Conservation (phyloP, 2,329 filamentous ascomycete species). For the Juglanconis oblonga region DNA sequence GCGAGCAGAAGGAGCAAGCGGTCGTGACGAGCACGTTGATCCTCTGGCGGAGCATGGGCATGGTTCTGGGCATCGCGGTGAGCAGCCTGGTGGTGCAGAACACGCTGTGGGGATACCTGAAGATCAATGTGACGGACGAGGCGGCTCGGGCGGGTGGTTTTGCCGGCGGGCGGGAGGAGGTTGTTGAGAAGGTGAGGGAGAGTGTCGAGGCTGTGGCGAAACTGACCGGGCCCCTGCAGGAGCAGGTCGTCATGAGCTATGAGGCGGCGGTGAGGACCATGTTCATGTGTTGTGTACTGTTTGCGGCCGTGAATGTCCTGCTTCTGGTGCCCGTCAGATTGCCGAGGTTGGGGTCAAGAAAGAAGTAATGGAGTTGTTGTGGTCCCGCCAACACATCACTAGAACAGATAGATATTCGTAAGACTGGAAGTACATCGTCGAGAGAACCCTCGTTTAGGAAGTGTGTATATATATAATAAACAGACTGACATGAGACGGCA, state of each 20-base stretch:
- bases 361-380: slow-evolving; percentile 28
- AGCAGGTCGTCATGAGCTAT: slow-evolving; percentile 56
- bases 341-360: slow-evolving; percentile 44
- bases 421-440: too few species aligned
- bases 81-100: slow-evolving; percentile 75
- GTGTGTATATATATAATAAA: too few species aligned
- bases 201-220: slow-evolving; percentile 53
- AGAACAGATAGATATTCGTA: too few species aligned
- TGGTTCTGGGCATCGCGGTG: slow-evolving; percentile 69
- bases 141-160: slow-evolving; percentile 43
- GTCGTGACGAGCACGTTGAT: slow-evolving; percentile 69
- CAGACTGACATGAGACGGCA: too few species aligned
- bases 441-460: too few species aligned
- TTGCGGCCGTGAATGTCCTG: slow-evolving; percentile 47
- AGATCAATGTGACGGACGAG: slow-evolving; percentile 43
- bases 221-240: slow-evolving; percentile 42
- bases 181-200: slow-evolving; percentile 50
- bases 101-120: slow-evolving; percentile 58
- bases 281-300: slow-evolving; percentile 39
- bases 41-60: slow-evolving; percentile 67
- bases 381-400: too few species aligned
- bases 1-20: slow-evolving; percentile 60
- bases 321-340: slow-evolving; percentile 52
- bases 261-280: slow-evolving; percentile 47
- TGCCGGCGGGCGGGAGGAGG: slow-evolving; percentile 40